phyloP scores from a whole-genome alignment of 2,329 filamentous ascomycete genomes.

The Diplodia corticola region DNA sequence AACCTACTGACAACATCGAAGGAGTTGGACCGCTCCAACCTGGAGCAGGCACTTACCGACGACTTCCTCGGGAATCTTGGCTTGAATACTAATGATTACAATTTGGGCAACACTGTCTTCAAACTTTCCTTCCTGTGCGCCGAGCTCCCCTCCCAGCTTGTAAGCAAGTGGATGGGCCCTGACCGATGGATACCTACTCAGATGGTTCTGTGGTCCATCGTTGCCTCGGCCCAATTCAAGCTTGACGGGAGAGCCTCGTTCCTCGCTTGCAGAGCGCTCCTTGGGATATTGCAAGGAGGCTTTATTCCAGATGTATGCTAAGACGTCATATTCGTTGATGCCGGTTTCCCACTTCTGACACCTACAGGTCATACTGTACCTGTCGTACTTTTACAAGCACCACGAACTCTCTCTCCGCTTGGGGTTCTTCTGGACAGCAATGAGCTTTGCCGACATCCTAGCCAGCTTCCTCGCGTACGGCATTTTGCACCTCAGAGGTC shows the following conservation, averaged over 20 bases:
- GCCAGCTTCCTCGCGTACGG: slow-evolving; percentile 40
- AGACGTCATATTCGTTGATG: neutral
- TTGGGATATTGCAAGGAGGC: slow-evolving; percentile 53
- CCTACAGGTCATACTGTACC: slow-evolving; percentile 31
- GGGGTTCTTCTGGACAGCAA: slow-evolving; percentile 45
- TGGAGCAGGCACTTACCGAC: slow-evolving; percentile 30
- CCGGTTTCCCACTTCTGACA: neutral
- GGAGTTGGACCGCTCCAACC: slow-evolving; percentile 42
- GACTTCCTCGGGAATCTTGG: slow-evolving; percentile 29
- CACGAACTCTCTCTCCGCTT: slow-evolving; percentile 44
- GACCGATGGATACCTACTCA: slow-evolving; percentile 46
- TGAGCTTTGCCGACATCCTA: slow-evolving; percentile 36
- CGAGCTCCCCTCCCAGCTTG: slow-evolving; percentile 31
- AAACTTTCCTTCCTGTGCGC: slow-evolving; percentile 29
- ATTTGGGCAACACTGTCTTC: slow-evolving; percentile 30
- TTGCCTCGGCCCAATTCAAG: slow-evolving; percentile 43
- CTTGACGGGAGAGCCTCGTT: slow-evolving; percentile 42
- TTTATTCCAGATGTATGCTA: slow-evolving; percentile 46
- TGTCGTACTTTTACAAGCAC: slow-evolving; percentile 44
- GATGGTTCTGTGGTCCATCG: slow-evolving; percentile 45
- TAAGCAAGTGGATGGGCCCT: slow-evolving; percentile 31
- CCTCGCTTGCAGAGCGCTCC: slow-evolving; percentile 45
- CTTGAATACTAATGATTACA: slow-evolving; percentile 32
- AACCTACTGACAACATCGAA: slow-evolving; percentile 22
- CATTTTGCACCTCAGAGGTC: slow-evolving; percentile 19